Conservation (phyloP, 805 yeast genomes). For the Saccharomycopsis guyanensis region DNA sequence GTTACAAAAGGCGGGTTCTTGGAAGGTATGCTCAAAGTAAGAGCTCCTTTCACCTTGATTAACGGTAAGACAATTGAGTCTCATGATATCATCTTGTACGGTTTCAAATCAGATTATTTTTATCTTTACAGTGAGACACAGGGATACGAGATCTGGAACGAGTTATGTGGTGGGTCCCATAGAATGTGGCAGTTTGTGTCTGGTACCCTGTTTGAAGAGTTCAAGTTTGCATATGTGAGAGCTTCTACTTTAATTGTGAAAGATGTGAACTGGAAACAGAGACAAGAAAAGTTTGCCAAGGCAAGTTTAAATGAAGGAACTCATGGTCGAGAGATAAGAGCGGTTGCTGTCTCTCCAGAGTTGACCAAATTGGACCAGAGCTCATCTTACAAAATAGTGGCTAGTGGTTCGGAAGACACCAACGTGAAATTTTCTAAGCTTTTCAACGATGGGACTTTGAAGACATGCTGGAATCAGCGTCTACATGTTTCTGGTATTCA, state of each 20-base stretch:
- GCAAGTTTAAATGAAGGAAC: constrained; percentile 47
- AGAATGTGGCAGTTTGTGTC: constrained; percentile 62
- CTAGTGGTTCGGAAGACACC: constrained; percentile 89
- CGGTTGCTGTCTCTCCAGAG: constrained; percentile 46
- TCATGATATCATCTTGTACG: constrained; percentile 55
- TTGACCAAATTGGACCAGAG: constrained; percentile 16
- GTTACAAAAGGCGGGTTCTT: constrained; percentile 62
- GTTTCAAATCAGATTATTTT: constrained; percentile 75
- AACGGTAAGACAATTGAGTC: constrained; percentile 19
- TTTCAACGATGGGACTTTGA: constrained; percentile 34
- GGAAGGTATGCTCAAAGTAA: constrained; percentile 57
- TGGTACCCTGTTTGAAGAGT: constrained; percentile 24
- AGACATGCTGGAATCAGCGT: constrained; percentile 53
- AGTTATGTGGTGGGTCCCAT: constrained; percentile 87
- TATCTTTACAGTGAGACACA: constrained; percentile 76
- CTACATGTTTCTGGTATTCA: constrained; percentile 89
- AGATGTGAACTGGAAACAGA: constrained; percentile 24
- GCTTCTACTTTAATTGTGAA: constrained; percentile 41
- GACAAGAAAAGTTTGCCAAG: constrained; percentile 5
- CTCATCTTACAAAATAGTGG: constrained; percentile 28
- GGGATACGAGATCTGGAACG: constrained; percentile 61
- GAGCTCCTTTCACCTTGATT: constrained; percentile 8
- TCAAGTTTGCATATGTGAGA: constrained; percentile 51
- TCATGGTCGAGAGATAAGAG: constrained; percentile 90
- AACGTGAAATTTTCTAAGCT: constrained; percentile 52